Base-by-base conservation (phyloP, 2,329 filamentous ascomycete species). In the Exophiala xenobiotica region DNA sequence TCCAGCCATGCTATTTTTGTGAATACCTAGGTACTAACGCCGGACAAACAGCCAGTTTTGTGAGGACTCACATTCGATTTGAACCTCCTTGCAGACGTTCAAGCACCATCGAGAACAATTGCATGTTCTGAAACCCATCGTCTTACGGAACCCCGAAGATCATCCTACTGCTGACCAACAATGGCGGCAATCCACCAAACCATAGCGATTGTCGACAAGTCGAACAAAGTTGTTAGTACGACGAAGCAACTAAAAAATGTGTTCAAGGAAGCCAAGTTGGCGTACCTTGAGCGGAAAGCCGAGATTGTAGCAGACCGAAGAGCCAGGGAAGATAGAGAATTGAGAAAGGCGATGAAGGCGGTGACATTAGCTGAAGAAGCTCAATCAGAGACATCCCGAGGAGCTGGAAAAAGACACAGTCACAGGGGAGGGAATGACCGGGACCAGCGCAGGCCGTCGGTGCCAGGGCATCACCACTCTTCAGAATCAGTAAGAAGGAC, bases 181-280 rank as follows among this genome's bases (percentile, higher is more conserved):
- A 64, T 66, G 62, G 59, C 65, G 18, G 64, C 65, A 45, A 51
- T 81, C 24, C 77, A 79, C 57, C 86, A 95, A 71, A 92, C 88
- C 43, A 84, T 96, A 61, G 91, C 89, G 60, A 88, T 95, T 64
- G 86, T 95, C 71, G 93, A 95, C 75, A 90, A 82, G 69, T 93
- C 89, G 51, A 90, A 90, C 64, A 95, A 95, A 73, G 85, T 95
- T 44, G 88, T 96, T 63, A 91, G 85, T 77, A 93, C 86, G 53
- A 90, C 90, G 65, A 96, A 95, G 73, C 88, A 96, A 63, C 77
- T 97, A 19, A 81, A 95, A 65, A 86, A 84, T 67, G 86, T 96
- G 65, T 95, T 95, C 78, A 95, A 90, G 68, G 90, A 96, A 67
- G 92, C 91, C 58, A 90, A 89, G 67, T 83, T 85, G 47, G 88